Percentiles rank a stretch among this genome's conserved stretches.
These are phyloP conservation scores for Pyrenophora graminea DNA, from an alignment of 2,329 filamentous ascomycete genomes.

Conservation along the genomic window DNA sequence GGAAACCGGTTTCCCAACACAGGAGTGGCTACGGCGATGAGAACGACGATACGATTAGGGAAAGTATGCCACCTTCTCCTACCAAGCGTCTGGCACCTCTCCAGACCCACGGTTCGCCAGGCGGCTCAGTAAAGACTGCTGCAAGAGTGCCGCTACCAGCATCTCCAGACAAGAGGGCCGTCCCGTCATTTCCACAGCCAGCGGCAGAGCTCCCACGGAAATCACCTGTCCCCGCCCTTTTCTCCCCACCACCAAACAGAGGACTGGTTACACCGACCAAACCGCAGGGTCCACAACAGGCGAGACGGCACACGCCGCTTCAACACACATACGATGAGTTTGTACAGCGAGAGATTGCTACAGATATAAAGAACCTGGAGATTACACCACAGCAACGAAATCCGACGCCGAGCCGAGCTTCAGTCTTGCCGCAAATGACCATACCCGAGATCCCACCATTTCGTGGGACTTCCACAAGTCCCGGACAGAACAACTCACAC, in stretches of 20 bases:
- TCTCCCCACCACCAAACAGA: conserved; percentile 37
- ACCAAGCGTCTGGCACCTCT: conserved; percentile 45
- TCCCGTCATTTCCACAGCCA: conserved; percentile 38
- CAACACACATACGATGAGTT: conserved; percentile 51
- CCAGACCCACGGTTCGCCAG: conserved; percentile 43
- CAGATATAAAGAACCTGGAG: conserved; percentile 48
- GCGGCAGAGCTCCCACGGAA: conserved; percentile 35
- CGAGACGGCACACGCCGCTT: conserved; percentile 40
- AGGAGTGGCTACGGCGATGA: conserved; percentile 38
- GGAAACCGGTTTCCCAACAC: conserved; percentile 39
- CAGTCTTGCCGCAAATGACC: conserved; percentile 37
- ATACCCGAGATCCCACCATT: conserved; percentile 45
- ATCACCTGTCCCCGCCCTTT: conserved; percentile 39
- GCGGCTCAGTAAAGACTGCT: conserved; percentile 47
- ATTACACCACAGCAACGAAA: conserved; percentile 36
- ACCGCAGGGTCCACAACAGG: conserved; percentile 38
- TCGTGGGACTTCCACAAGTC: conserved; percentile 26
- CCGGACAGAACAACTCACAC: conserved; percentile 12
- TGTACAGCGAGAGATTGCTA: conserved; percentile 54
- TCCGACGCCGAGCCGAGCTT: conserved; percentile 39
- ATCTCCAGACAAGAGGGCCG: conserved; percentile 49
- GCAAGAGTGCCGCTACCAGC: conserved; percentile 52
- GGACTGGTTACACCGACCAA: conserved; percentile 39
- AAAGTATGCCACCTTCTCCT: conserved; percentile 49
- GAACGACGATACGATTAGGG: conserved; percentile 44